Base-by-base conservation (phyloP, 208 protist species). In the Leishmania braziliensis region DNA sequence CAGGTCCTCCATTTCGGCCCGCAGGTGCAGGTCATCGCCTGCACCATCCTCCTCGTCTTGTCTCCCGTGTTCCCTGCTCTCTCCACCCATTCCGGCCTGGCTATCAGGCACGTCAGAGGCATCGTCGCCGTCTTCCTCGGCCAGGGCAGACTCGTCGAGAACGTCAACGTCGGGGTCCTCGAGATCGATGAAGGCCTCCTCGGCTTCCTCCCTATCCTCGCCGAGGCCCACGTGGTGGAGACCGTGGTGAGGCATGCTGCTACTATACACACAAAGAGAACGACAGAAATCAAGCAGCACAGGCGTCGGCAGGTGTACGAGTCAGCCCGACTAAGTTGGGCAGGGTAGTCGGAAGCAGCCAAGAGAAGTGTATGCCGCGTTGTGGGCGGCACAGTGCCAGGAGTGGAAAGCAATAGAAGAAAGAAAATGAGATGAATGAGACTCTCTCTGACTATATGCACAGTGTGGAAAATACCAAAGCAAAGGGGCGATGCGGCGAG, bases 171-270 rank as follows among this genome's bases (percentile, higher is more conserved):
- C 84, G 5, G 95, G 93, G 79, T 97, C 95, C 14, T 96, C 90
- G n/a, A 97, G 87, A 76, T 96, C 91, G 75, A 96, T 88, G 80
- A 96, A 95, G 20, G 83, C 95, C n/a, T 89, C 89, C 46, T 93
- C 87, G 46, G 86, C 91, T 65, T 95, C 91, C 43, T 90, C 84
- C 20, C 78, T 79, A 36, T 88, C 85, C 50, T 84, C 77, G 14
- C 56, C 79, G 66, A 84, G 69, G 29, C 82, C 74, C n/a, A 84
- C 75, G 66, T 69, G 77, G 60, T 80, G 73, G 2, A 48, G 39
- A n/a, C 58, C 56, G 79, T 75, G 80, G 74, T 75, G 73, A 46
- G 80, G 75, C 80, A 86, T 88, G 60, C 1, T 4, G 54, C 56
- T 0, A 56, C 39, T 56, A 29, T 36, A 29, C 9, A 5, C 33